Conservation (phyloP, 2,329 filamentous ascomycete genomes). For the Tothia fuscella region DNA sequence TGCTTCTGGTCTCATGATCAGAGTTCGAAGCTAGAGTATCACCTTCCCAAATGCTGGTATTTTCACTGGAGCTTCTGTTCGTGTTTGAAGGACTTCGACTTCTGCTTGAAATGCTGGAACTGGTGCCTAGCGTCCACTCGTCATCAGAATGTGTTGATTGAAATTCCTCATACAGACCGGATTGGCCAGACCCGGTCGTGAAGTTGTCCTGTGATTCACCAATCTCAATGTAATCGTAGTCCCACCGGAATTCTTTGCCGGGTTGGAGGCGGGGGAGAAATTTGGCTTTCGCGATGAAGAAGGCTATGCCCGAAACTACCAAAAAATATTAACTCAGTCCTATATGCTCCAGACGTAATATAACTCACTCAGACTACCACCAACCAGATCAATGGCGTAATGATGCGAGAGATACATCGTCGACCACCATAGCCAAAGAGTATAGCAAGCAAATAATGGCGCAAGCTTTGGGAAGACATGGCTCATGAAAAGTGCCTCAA, state of each 20-base stretch:
- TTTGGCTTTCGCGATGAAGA: slow-evolving; percentile 67
- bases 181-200: slow-evolving; percentile 36
- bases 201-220: slow-evolving; percentile 50
- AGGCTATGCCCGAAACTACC: slow-evolving; percentile 55
- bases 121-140: slow-evolving; percentile 83
- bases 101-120: slow-evolving; percentile 59
- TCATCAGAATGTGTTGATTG: slow-evolving; percentile 49
- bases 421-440: slow-evolving; percentile 93
- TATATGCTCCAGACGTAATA: too few relatives aligned
- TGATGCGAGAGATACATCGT: slow-evolving; percentile 98
- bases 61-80: slow-evolving; percentile 12
- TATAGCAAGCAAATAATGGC: slow-evolving; percentile 70
- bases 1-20: slow-evolving; percentile 1
- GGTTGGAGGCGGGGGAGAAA: slow-evolving; percentile 73
- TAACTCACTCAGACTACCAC: slow-evolving; percentile 53
- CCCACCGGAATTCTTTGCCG: slow-evolving; percentile 83
- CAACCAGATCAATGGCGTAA: slow-evolving; percentile 88
- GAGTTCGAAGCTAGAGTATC: slow-evolving; percentile 10
- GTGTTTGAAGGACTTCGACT: slow-evolving; percentile 42
- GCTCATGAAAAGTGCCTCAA: slow-evolving; percentile 87
- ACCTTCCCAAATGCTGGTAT: slow-evolving; percentile 10
- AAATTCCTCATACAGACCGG: slow-evolving; percentile 34
- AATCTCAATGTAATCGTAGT: slow-evolving; percentile 85
- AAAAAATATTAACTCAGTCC: neutral
- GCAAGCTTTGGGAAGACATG: slow-evolving; percentile 79